Evolutionary conservation across 106 monocot species (phyloP).

Genomic region (Dactylorhiza incarnata): DNA sequence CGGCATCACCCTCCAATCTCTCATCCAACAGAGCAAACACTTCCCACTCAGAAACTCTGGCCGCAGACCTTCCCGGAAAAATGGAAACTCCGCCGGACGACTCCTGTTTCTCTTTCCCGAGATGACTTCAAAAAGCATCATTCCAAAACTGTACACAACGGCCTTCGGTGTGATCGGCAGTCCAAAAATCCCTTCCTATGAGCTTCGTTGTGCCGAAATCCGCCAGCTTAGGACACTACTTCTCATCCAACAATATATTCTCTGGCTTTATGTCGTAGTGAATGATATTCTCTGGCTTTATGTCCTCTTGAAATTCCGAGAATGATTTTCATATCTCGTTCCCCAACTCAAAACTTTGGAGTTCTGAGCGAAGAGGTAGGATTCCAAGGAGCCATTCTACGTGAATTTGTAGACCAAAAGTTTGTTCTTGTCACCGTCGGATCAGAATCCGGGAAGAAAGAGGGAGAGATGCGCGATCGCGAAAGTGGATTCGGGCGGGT

Average conservation of each 20-base stretch:
- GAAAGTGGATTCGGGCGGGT: too few species aligned
- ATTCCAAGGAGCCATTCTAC: constrained; percentile 27
- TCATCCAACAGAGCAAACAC: too few species aligned
- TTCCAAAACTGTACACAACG: constrained; percentile 41
- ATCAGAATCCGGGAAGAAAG: too few species aligned
- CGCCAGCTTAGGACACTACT: constrained; percentile 25
- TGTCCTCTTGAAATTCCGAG: constrained; percentile 24
- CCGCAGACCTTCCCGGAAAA: too few species aligned
- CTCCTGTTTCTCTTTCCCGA: constrained; percentile 22
- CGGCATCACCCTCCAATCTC: too few species aligned
- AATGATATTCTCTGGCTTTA: constrained; percentile 26
- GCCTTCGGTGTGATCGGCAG: constrained; percentile 29
- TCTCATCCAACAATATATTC: constrained; percentile 31
- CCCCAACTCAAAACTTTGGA: constrained; percentile 16
- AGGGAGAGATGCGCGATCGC: too few species aligned
- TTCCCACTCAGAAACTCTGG: too few species aligned
- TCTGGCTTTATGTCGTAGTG: constrained; percentile 43
- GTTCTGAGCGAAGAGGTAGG: constrained; percentile 2
- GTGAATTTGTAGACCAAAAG: constrained; percentile 33
- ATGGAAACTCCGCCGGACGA: neutral
- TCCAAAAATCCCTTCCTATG: constrained; percentile 26
- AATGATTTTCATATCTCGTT: constrained; percentile 27
- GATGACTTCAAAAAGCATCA: constrained; percentile 38
- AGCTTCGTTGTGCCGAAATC: constrained; percentile 44
- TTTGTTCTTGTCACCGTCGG: too few species aligned